Evolutionary conservation across 108 stramenopile species (phyloP).

Genomic region (Fragilariopsis cylindrus): DNA sequence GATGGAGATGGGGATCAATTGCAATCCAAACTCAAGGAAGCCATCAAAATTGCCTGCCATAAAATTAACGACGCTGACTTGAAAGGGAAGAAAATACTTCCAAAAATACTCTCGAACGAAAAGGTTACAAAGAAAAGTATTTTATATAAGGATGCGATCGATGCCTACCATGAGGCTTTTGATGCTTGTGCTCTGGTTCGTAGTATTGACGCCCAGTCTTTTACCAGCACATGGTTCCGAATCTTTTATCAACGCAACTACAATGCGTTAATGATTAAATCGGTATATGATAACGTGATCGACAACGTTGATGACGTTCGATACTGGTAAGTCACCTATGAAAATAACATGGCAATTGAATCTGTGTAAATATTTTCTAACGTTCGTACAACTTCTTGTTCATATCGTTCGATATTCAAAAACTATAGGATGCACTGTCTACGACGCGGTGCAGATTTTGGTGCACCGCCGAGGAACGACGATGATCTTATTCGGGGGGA

Average conservation of each 20-base stretch:
- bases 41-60: constrained; percentile 40
- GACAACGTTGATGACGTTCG: constrained; percentile 83
- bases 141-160: constrained; percentile 42
- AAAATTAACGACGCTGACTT: constrained; percentile 59
- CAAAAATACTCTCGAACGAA: constrained; percentile 39
- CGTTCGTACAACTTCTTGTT: background rate
- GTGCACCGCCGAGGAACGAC: constrained; percentile 28
- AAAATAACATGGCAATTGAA: background rate
- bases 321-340: constrained; percentile 51
- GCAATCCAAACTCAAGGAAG: constrained; percentile 41
- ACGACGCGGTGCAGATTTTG: constrained; percentile 29
- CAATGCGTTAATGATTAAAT: constrained; percentile 84
- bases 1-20: constrained; percentile 35
- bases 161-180: constrained; percentile 71
- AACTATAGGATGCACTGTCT: constrained; percentile 29
- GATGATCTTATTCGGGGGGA: background rate
- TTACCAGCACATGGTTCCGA: constrained; percentile 82
- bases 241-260: constrained; percentile 84
- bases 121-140: constrained; percentile 32
- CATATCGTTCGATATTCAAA: background rate
- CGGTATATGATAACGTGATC: constrained; percentile 75
- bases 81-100: constrained; percentile 42
- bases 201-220: constrained; percentile 73
- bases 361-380: background rate
- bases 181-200: constrained; percentile 66